phyloP scores from a whole-genome alignment of 2,329 filamentous ascomycete species.

The Hymenoscyphus fraxineus region DNA sequence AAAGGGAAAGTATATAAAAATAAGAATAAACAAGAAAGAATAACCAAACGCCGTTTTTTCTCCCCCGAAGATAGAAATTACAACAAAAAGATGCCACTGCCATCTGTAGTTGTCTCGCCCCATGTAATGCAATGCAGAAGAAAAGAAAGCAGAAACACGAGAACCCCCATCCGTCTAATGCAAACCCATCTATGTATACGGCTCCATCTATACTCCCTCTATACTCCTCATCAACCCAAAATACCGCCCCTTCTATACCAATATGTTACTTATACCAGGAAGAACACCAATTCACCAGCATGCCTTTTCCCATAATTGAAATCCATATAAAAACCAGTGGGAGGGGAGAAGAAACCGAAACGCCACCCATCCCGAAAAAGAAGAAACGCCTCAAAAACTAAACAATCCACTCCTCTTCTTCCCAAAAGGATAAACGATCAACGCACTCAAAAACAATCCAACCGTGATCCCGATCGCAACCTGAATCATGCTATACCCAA shows the following conservation, averaged over 20 bases:
- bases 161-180: background rate
- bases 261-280: no score
- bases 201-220: background rate
- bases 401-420: slow-evolving; percentile 41
- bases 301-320: background rate
- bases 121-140: background rate
- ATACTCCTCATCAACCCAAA: background rate
- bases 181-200: background rate
- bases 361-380: background rate
- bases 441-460: slow-evolving; percentile 39
- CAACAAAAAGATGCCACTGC: background rate
- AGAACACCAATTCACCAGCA: background rate
- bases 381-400: slow-evolving; percentile 33
- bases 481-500: slow-evolving; percentile 41
- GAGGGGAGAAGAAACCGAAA: background rate
- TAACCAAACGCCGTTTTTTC: background rate
- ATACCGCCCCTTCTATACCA: background rate
- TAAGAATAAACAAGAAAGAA: background rate
- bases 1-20: background rate
- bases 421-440: slow-evolving; percentile 41
- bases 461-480: slow-evolving; percentile 42
- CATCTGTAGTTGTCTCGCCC: background rate
- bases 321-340: background rate
- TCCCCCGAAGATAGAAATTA: background rate
- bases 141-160: background rate